Conservation (phyloP, 2,329 filamentous ascomycete species). For the Geosmithia flava region DNA sequence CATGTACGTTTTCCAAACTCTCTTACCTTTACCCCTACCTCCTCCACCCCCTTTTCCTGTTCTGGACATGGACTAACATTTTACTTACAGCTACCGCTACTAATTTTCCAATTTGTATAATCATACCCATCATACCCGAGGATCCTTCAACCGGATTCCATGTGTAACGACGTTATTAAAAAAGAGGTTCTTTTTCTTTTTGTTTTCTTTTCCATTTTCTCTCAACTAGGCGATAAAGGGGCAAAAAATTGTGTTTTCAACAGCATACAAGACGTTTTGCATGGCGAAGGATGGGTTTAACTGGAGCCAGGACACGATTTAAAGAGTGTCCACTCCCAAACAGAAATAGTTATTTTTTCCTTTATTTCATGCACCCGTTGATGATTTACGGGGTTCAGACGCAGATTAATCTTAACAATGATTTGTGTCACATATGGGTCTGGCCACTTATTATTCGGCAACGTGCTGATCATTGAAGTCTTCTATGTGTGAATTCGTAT, state of each 20-base stretch:
- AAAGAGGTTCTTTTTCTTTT: constrained; percentile 9
- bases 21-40: neutral
- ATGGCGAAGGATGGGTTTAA: constrained; percentile 14
- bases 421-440: no score
- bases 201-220: constrained; percentile 12
- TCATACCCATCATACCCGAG: constrained; percentile 15
- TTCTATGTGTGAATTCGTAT: no score
- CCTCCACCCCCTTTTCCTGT: no score
- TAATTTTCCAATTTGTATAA: constrained; percentile 18
- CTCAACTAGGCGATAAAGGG: constrained; percentile 15
- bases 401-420: no score
- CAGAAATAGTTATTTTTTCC: neutral
- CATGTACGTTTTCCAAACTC: constrained; percentile 44
- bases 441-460: no score
- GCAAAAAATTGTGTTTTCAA: constrained; percentile 27
- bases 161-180: constrained; percentile 17
- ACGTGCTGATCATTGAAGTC: no score
- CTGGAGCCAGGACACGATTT: no score
- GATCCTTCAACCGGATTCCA: constrained; percentile 26
- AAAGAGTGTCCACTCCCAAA: neutral
- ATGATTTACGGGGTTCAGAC: neutral
- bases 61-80: constrained; percentile 7
- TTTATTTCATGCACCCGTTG: no score
- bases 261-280: constrained; percentile 25
- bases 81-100: constrained; percentile 27